Evolutionary conservation across 2,329 filamentous ascomycete genomes (phyloP), one percentile per base, ranked within the genome.

Genomic region (Alternaria postmessia): DNA sequence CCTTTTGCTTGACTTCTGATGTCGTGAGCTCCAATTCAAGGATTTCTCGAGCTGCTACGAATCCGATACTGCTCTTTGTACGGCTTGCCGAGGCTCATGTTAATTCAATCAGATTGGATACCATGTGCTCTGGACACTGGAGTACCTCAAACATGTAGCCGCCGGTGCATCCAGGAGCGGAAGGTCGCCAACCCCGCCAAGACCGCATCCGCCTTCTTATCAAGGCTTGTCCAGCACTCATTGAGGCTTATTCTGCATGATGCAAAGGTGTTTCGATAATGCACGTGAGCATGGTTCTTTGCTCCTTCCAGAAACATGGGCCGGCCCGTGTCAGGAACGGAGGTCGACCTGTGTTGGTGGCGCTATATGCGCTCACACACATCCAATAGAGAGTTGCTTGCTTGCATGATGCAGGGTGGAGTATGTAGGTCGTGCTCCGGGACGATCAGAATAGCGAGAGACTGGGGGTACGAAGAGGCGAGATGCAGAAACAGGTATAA

Each of bases 231-330:
- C 30, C 30, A 8, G 32, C 46, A n/a, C 2, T 7, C 14, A 48
- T 32, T 7, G 28, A 48, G 46, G 30, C 46, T 34, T 48, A 8
- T 48, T 36, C 30, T 6, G 30, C 20, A 48, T 34, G 18, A 36
- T 24, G 7, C 46, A 36, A 18, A 24, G 16, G 14, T 38, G 16
- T 39, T 7, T 64, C 67, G 42, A 39, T 46, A 54, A 22, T 4
- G 14, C 0, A 48, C 22, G 30, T 36, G 46, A 12, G 8, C 32
- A 24, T 36, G 30, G 22, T 30, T 5, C 36, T 22, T n/a, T 36
- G 12, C 30, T 22, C 24, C 57, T 51, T 57, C 36, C 43, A 60
- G 52, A 60, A 47, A 32, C 39, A 52, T 54, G 60, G 60, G 39
- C 36, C 57, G 52, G 53, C 28, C 53, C 52, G 56, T 26, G 30